These are phyloP conservation scores for Cucumis sativus DNA, from an alignment of 306 rosid genomes.

Conservation along the genomic window DNA sequence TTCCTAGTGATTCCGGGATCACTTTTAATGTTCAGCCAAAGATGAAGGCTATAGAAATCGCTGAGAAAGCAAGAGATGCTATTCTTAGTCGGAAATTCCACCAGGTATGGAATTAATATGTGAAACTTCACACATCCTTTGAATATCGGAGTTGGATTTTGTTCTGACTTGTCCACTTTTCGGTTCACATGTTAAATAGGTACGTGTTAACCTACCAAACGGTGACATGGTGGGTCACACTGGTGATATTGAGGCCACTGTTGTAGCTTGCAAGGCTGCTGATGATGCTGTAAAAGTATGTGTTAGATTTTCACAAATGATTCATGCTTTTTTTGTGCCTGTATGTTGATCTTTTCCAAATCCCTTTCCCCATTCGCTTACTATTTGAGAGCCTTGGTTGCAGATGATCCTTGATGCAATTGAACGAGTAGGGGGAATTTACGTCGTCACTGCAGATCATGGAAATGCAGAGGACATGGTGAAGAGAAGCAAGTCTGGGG, in stretches of 20 bases:
- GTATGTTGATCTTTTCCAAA: neutral
- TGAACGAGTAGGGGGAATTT: slow-evolving; percentile 93
- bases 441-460: slow-evolving; percentile 95
- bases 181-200: slow-evolving; percentile 26
- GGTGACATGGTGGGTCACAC: slow-evolving; percentile 98
- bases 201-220: slow-evolving; percentile 93
- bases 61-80: slow-evolving; percentile 86
- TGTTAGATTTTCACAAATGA: neutral
- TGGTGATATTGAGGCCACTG: slow-evolving; percentile 81
- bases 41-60: slow-evolving; percentile 91
- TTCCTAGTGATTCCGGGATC: slow-evolving; percentile 90
- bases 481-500: slow-evolving; percentile 75
- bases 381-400: slow-evolving; percentile 1
- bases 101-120: slow-evolving; percentile 25
- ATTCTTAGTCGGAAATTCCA: slow-evolving; percentile 71
- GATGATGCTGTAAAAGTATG: slow-evolving; percentile 87
- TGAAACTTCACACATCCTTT: neutral
- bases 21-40: slow-evolving; percentile 78
- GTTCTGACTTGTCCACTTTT: neutral
- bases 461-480: slow-evolving; percentile 99
- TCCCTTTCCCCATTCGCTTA: neutral
- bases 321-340: neutral
- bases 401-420: slow-evolving; percentile 85
- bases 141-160: neutral
- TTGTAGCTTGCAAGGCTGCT: slow-evolving; percentile 98